These are phyloP conservation scores for Apiotrichum siamense DNA, from an alignment of 1,284 basidiomycete genomes.

Conservation along the genomic window DNA sequence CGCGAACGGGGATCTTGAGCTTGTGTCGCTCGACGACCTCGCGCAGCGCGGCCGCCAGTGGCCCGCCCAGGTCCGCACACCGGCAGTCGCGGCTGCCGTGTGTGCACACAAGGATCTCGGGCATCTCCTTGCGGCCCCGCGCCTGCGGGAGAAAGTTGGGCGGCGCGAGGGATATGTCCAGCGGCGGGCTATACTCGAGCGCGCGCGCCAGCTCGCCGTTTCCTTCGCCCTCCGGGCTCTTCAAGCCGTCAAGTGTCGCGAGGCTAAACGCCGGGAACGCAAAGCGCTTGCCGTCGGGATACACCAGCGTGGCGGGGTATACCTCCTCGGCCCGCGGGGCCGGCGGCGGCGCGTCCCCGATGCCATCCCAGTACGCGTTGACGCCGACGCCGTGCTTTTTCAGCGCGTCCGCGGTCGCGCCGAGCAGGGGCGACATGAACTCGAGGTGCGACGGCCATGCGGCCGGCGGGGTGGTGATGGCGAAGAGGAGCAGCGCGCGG, in stretches of 20 bases:
- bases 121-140: constrained; percentile 39
- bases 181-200: constrained; percentile 13
- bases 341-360: constrained; percentile 3
- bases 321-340: constrained; percentile 12
- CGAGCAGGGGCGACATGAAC: constrained; percentile 28
- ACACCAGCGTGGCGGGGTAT: constrained; percentile 33
- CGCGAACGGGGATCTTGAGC: constrained; percentile 50
- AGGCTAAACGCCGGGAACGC: constrained; percentile 16
- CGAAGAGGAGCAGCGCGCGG: constrained; percentile 32
- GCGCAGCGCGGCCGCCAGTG: constrained; percentile 38
- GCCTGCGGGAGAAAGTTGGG: background rate
- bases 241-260: constrained; percentile 19
- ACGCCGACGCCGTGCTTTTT: constrained; percentile 25
- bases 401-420: constrained; percentile 11
- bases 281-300: constrained; percentile 28
- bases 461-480: constrained; percentile 30
- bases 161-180: background rate
- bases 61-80: constrained; percentile 61
- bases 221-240: too few relatives aligned
- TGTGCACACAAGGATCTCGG: constrained; percentile 62
- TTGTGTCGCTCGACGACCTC: constrained; percentile 37
- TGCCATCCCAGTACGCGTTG: constrained; percentile 37
- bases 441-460: constrained; percentile 40
- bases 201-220: constrained; percentile 3
- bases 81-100: constrained; percentile 65